Conservation (phyloP, 371 early-diverging fungal species). For the Rhizomucor pusillus region DNA sequence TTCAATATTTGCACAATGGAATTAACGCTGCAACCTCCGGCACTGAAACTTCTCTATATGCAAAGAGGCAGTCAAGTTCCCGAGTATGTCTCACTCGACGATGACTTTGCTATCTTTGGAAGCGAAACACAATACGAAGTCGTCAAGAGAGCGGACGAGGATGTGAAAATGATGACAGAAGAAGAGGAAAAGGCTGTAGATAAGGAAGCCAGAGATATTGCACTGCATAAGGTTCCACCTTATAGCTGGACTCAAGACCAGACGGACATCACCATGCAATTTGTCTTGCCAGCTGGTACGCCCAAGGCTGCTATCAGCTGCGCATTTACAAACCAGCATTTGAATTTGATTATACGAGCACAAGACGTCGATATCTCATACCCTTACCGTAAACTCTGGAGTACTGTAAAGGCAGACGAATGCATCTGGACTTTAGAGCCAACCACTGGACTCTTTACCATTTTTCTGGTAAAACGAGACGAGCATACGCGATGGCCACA, state of each 20-base stretch:
- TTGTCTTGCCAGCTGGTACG: slow-evolving; percentile 53
- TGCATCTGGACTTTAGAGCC: slow-evolving; percentile 75
- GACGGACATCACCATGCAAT: slow-evolving; percentile 63
- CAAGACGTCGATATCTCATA: slow-evolving; percentile 21
- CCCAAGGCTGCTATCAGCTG: slow-evolving; percentile 56
- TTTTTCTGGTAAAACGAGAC: slow-evolving; percentile 65
- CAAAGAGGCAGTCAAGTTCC: slow-evolving; percentile 66
- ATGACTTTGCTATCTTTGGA: slow-evolving; percentile 51
- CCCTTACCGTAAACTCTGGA: slow-evolving; percentile 37
- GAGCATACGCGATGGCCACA: slow-evolving; percentile 74
- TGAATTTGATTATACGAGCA: slow-evolving; percentile 45
- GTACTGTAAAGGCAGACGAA: slow-evolving; percentile 56
- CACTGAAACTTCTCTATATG: slow-evolving; percentile 34
- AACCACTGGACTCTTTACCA: slow-evolving; percentile 49
- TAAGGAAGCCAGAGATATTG: slow-evolving; percentile 24
- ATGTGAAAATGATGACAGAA: slow-evolving; percentile 13
- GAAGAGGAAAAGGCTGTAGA: not conserved
- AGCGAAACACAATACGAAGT: slow-evolving; percentile 36
- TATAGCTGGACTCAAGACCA: slow-evolving; percentile 78
- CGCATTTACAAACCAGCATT: slow-evolving; percentile 44
- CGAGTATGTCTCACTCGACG: slow-evolving; percentile 54
- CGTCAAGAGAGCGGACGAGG: slow-evolving; percentile 8
- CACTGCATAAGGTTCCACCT: slow-evolving; percentile 11
- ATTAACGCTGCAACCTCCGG: slow-evolving; percentile 19
- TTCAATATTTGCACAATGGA: slow-evolving; percentile 48